phyloP scores from a whole-genome alignment of 345 rosid genomes.

The Diplotaxis tenuifolia region DNA sequence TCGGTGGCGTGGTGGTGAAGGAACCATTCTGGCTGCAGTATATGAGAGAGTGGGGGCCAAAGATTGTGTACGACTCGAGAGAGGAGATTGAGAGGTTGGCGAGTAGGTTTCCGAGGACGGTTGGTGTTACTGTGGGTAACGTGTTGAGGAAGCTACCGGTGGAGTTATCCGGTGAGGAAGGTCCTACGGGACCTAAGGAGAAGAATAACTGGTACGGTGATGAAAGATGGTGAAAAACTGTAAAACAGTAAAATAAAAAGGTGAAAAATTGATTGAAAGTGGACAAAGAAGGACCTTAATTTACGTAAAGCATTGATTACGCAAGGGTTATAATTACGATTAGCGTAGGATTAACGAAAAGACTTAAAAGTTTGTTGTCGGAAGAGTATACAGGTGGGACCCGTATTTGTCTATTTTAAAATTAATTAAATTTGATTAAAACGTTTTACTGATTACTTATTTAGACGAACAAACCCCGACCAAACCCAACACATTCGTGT shows the following conservation, averaged over 20 bases:
- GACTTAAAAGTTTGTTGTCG: slow-evolving; percentile 21
- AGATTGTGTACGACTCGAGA: slow-evolving; percentile 56
- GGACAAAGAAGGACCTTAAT: neutral
- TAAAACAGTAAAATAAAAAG: neutral
- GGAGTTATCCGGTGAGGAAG: slow-evolving; percentile 73
- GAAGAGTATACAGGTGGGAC: slow-evolving; percentile 28
- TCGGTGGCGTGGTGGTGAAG: slow-evolving; percentile 42
- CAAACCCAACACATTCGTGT: slow-evolving; percentile 24
- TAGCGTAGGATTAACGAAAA: slow-evolving; percentile 31
- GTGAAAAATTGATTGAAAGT: neutral
- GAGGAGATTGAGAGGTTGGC: slow-evolving; percentile 52
- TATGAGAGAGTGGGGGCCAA: slow-evolving; percentile 92
- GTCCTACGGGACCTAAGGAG: slow-evolving; percentile 95
- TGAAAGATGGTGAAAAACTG: slow-evolving; percentile 57
- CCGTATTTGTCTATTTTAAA: neutral
- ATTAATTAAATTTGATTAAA: neutral
- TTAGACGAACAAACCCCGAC: slow-evolving; percentile 32
- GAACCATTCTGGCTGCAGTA: slow-evolving; percentile 82
- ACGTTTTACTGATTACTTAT: neutral
- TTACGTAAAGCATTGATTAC: neutral
- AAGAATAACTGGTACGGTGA: slow-evolving; percentile 90
- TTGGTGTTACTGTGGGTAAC: slow-evolving; percentile 39
- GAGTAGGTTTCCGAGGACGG: slow-evolving; percentile 44
- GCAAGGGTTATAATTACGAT: slow-evolving; percentile 9
- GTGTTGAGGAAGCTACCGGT: slow-evolving; percentile 53